Evolutionary conservation across 352 stramenopile species (phyloP).

Genomic region (Globisporangium megalacanthum): DNA sequence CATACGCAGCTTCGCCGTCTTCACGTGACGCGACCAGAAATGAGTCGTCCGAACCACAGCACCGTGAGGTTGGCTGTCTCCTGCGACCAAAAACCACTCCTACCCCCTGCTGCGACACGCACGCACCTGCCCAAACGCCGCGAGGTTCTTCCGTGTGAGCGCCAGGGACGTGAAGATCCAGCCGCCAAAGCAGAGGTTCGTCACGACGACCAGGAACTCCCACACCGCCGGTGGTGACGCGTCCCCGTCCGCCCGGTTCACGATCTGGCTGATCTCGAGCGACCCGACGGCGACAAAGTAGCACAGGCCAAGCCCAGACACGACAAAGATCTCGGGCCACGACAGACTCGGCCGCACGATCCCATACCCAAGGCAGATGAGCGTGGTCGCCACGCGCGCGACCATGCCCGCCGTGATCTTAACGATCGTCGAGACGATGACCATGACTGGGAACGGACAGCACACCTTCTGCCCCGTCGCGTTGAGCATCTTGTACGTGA

Average conservation of each 20-base stretch:
- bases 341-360: slow-evolving; percentile 72
- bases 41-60: background rate
- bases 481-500: slow-evolving; percentile 78
- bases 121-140: slow-evolving; percentile 63
- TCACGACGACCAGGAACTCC: slow-evolving; percentile 72
- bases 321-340: slow-evolving; percentile 65
- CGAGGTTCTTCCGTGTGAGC: slow-evolving; percentile 77
- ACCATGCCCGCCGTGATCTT: slow-evolving; percentile 75
- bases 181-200: slow-evolving; percentile 74
- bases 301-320: slow-evolving; percentile 68
- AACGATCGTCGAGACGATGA: slow-evolving; percentile 67
- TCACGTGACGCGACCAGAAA: background rate
- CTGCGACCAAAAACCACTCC: no score
- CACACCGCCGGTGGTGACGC: slow-evolving; percentile 57
- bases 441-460: slow-evolving; percentile 63
- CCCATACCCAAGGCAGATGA: slow-evolving; percentile 79
- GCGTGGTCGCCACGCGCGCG: slow-evolving; percentile 62
- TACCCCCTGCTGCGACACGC: background rate
- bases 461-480: slow-evolving; percentile 59
- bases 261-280: slow-evolving; percentile 73
- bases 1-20: slow-evolving; percentile 76
- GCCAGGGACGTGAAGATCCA: slow-evolving; percentile 84
- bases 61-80: no score
- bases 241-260: slow-evolving; percentile 71
- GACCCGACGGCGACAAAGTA: slow-evolving; percentile 78